These are phyloP conservation scores for Amanita inopinata DNA, from an alignment of 768 basidiomycete genomes.

Conservation along the genomic window DNA sequence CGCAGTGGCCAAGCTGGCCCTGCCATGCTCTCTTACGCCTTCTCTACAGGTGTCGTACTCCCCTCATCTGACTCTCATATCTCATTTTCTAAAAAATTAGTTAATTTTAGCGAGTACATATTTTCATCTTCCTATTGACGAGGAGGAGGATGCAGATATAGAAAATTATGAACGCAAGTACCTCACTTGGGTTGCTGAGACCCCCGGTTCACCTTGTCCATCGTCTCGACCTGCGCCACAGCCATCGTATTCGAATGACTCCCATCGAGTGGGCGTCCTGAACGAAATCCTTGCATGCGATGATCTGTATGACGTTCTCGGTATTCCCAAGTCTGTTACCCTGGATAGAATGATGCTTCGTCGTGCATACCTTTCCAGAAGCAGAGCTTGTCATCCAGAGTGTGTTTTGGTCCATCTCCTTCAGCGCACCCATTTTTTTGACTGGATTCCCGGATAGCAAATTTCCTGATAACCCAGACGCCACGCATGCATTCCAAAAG, in stretches of 20 bases:
- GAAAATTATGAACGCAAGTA: constrained; percentile 35
- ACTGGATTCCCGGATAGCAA: constrained; percentile 49
- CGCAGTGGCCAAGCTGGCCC: background rate
- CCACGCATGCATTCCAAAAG: constrained; percentile 81
- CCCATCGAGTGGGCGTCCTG: constrained; percentile 26
- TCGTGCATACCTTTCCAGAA: constrained; percentile 67
- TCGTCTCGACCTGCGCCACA: constrained; percentile 5
- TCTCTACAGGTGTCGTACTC: constrained; percentile 28
- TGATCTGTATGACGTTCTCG: constrained; percentile 68
- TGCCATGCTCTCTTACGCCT: constrained; percentile 36
- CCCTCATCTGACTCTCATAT: constrained; percentile 5
- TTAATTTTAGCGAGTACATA: constrained; percentile 41
- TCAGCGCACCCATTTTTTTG: constrained; percentile 9
- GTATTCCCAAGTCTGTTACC: constrained; percentile 37
- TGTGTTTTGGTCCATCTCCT: constrained; percentile 26
- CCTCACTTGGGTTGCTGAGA: constrained; percentile 38
- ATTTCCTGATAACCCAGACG: constrained; percentile 65
- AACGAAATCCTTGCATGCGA: constrained; percentile 47
- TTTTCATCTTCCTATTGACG: constrained; percentile 56
- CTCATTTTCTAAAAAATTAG: constrained; percentile 2
- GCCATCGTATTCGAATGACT: constrained; percentile 13
- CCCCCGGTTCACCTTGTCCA: constrained; percentile 16
- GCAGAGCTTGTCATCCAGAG: constrained; percentile 82
- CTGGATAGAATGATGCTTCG: constrained; percentile 58
- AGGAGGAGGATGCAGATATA: constrained; percentile 40